A percentile compares a stretch with the other conserved stretches of the same genome.
phyloP scores from a whole-genome alignment of 805 yeast species.

The Schwanniomyces pseudopolymorphus region DNA sequence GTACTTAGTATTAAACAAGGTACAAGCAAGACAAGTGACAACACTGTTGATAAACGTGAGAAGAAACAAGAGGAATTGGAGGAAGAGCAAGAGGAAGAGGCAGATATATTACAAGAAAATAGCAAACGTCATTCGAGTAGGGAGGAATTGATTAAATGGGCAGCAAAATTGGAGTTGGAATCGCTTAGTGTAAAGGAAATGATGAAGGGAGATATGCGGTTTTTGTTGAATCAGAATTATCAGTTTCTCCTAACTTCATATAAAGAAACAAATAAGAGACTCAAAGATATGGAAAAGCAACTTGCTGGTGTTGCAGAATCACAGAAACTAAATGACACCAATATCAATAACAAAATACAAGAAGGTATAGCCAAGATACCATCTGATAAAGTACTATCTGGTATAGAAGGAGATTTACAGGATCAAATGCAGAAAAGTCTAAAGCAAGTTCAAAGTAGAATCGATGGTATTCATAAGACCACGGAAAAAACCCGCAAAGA shows the following conservation, averaged over 20 bases:
- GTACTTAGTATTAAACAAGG: not conserved
- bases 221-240: constrained; percentile 4
- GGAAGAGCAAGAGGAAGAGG: not conserved
- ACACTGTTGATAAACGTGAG: not conserved
- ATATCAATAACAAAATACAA: not conserved
- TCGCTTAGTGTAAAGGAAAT: constrained; percentile 22
- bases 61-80: not conserved
- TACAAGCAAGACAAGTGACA: not conserved
- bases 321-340: not conserved
- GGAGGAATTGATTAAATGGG: constrained; percentile 23
- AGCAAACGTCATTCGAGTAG: not conserved
- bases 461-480: not conserved
- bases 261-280: not conserved
- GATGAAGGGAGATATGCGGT: constrained; percentile 7
- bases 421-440: not conserved
- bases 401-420: not conserved
- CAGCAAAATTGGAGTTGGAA: constrained; percentile 30
- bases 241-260: not conserved
- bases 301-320: not conserved
- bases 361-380: not conserved
- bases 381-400: not conserved
- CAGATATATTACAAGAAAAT: not conserved
- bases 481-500: not conserved
- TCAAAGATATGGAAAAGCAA: not conserved
- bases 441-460: not conserved